A percentile compares a stretch with the other conserved stretches of the same genome.
phyloP scores from a whole-genome alignment of 2,329 filamentous ascomycete species.

The Pseudogymnoascus verrucosus region DNA sequence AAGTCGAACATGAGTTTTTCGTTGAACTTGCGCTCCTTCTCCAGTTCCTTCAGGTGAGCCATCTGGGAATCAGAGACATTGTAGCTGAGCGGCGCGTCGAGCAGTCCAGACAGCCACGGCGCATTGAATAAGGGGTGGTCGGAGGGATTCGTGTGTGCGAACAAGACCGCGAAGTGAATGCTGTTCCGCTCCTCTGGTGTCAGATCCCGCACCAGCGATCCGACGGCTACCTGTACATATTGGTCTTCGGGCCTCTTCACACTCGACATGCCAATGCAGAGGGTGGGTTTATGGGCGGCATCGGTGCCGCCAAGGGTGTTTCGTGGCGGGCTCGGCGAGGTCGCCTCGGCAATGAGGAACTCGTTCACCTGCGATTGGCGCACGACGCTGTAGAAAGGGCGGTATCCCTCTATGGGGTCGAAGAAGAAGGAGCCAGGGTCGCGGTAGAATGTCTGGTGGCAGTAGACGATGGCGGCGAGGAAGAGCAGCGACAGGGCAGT shows the following conservation, averaged over 20 bases:
- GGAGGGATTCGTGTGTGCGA: slow-evolving; percentile 29
- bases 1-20: slow-evolving; percentile 31
- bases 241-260: slow-evolving; percentile 12
- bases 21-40: slow-evolving; percentile 17
- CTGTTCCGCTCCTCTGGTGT: slow-evolving; percentile 26
- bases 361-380: slow-evolving; percentile 20
- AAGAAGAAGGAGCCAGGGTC: slow-evolving; percentile 29
- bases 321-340: slow-evolving; percentile 7
- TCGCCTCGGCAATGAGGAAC: slow-evolving; percentile 18
- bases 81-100: slow-evolving; percentile 31
- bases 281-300: neutral
- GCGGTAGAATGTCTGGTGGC: slow-evolving; percentile 18
- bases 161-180: slow-evolving; percentile 29
- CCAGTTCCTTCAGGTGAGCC: neutral
- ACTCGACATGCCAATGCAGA: slow-evolving; percentile 15
- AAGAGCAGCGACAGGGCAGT: slow-evolving; percentile 17
- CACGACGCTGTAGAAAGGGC: slow-evolving; percentile 22
- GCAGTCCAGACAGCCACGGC: slow-evolving; percentile 27
- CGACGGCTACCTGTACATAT: slow-evolving; percentile 13
- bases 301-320: neutral
- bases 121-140: slow-evolving; percentile 28
- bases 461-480: slow-evolving; percentile 21
- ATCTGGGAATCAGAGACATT: slow-evolving; percentile 11
- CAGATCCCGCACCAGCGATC: slow-evolving; percentile 28
- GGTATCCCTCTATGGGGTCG: slow-evolving; percentile 22